phyloP scores from a whole-genome alignment of 2,329 filamentous ascomycete genomes.

The Xylariaceae sp. region DNA sequence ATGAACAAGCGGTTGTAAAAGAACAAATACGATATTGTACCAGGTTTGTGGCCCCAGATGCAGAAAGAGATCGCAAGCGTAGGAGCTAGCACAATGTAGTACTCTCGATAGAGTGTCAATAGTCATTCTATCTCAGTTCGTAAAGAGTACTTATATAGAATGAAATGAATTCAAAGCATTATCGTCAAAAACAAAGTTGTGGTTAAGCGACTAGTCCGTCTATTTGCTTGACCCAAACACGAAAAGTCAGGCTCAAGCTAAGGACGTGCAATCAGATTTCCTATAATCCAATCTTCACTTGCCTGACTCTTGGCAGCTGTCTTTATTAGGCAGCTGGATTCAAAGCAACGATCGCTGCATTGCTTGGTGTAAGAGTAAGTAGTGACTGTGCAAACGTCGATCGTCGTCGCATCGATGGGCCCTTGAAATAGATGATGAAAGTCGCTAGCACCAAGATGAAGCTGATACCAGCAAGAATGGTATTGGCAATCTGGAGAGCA shows the following conservation, averaged over 20 bases:
- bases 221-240: background rate
- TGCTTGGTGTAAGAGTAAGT: background rate
- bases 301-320: background rate
- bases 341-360: no score
- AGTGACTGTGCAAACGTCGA: constrained; percentile 61
- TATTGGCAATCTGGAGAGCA: constrained; percentile 60
- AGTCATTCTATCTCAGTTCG: background rate
- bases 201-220: background rate
- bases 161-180: background rate
- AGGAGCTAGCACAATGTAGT: background rate
- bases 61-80: no score
- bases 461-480: constrained; percentile 58
- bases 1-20: background rate
- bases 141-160: background rate
- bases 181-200: background rate
- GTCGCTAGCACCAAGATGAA: constrained; percentile 60
- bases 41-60: no score
- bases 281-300: background rate
- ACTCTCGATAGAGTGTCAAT: background rate
- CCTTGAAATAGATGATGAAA: constrained; percentile 63
- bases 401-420: constrained; percentile 56
- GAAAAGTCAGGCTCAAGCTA: no score
- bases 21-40: constrained; percentile 2
- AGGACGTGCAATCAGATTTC: background rate
- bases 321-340: background rate